Base-by-base conservation (phyloP, 768 basidiomycete species). In the Suillus decipiens region DNA sequence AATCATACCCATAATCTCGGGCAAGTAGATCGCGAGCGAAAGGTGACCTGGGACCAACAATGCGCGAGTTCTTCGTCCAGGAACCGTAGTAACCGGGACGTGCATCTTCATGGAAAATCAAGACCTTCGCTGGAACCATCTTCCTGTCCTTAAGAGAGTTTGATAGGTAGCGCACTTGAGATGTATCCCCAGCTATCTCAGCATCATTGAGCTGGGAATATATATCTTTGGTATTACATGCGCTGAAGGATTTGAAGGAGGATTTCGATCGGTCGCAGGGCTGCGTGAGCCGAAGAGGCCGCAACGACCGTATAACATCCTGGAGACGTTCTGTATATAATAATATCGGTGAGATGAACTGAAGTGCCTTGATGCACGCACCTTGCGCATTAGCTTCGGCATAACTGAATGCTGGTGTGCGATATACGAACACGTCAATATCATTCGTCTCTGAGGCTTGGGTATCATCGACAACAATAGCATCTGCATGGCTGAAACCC, bases 31-130 rank as follows among this genome's bases (percentile, higher is more conserved):
- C 97, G 66, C 85, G 85, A 2, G 83, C 86, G 64, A 96, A 89
- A 1, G 97, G 96, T 19, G 83, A 85, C 17, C 97, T 87, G 2
- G 95, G 89, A 1, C 94, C 90, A 63, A 99, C 86, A 39, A 86
- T 76, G 19, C 81, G 80, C 15, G 95, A 96, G 64, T 81, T 86
- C 60, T 90, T 88, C 9, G 95, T 95, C 89, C 93, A 98, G 7
- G 97, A 99, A 24, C 96, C 96, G 69, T 88, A 90, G 75, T 96
- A 99, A 1, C 95, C 95, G 14, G 97, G 96, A 55, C 97, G 86
- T 0, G 84, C 82, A 73, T 99, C 94, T 62, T 89, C 89, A 17
- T 80, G 76, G 75, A 97, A 99, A 63, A 92, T 88, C 45, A 99
- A 79, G 3, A 88, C 86, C 76, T 97, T 99, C 57, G 88, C 85